Evolutionary conservation across 768 basidiomycete species (phyloP).

Genomic region (Glaciozyma antarctica): DNA sequence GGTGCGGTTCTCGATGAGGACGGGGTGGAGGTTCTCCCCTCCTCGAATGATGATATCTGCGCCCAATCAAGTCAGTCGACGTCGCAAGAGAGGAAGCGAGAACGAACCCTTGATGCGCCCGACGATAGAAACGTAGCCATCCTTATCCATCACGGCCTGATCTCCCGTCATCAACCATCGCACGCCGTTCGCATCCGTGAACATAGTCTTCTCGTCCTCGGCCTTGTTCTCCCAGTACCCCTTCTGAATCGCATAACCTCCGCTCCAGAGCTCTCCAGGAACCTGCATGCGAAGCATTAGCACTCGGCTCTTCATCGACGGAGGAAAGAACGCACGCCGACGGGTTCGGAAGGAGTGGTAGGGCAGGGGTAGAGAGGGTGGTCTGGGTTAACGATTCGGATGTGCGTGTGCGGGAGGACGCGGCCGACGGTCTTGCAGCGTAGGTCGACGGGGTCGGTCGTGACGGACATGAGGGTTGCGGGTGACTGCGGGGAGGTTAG

Average conservation of each 20-base stretch:
- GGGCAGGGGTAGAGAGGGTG: slow-evolving; percentile 1
- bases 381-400: slow-evolving; percentile 2
- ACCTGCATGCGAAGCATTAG: too few relatives aligned
- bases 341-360: background rate
- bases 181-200: background rate
- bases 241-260: background rate
- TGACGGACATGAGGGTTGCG: background rate
- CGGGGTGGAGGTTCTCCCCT: slow-evolving; percentile 64
- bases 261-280: slow-evolving; percentile 5
- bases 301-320: too few relatives aligned
- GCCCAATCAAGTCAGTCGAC: background rate
- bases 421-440: slow-evolving; percentile 10
- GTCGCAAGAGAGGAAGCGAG: background rate
- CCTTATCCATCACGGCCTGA: background rate
- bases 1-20: slow-evolving; percentile 65
- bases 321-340: background rate
- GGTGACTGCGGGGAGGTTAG: background rate
- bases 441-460: background rate
- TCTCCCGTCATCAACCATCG: slow-evolving; percentile 6
- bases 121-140: slow-evolving; percentile 7
- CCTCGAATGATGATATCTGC: slow-evolving; percentile 8
- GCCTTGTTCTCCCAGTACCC: slow-evolving; percentile 4
- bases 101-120: slow-evolving; percentile 1
- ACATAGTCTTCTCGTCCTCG: background rate
- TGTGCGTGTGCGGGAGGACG: slow-evolving; percentile 5